Evolutionary conservation across 2,329 filamentous ascomycete genomes (phyloP).

Genomic region (Cercospora berteroae): DNA sequence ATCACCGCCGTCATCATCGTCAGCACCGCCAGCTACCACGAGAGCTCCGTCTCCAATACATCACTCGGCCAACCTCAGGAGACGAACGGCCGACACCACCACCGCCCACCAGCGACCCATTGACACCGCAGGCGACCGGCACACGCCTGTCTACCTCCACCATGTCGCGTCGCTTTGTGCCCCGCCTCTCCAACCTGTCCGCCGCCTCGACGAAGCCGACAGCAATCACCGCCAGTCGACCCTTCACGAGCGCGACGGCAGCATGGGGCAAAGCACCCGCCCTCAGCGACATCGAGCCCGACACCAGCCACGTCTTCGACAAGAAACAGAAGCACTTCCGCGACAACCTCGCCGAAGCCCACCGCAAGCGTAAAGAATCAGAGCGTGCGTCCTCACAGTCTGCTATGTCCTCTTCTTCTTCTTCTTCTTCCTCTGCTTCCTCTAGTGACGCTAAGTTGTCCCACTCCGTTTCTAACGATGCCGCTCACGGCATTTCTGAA

Average conservation of each 20-base stretch:
- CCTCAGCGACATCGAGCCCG: conserved; percentile 77
- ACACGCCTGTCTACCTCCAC: not conserved
- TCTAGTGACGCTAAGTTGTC: conserved; percentile 21
- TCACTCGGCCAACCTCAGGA: not conserved
- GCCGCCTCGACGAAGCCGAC: conserved; percentile 17
- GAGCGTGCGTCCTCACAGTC: conserved; percentile 60
- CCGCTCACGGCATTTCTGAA: conserved; percentile 7
- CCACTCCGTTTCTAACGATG: conserved; percentile 31
- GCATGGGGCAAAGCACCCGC: conserved; percentile 57
- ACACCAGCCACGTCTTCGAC: conserved; percentile 73
- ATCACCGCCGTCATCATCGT: not conserved
- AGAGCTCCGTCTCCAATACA: not conserved
- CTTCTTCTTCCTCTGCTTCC: conserved; percentile 43
- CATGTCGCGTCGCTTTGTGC: conserved; percentile 29
- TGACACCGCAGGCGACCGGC: not conserved
- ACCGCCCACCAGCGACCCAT: not conserved
- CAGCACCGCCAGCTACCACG: not conserved
- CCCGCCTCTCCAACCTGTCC: conserved; percentile 18
- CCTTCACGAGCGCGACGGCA: conserved; percentile 20
- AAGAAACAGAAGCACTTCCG: conserved; percentile 83
- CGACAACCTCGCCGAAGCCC: conserved; percentile 71
- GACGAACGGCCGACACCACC: not conserved
- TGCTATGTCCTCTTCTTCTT: conserved; percentile 37
- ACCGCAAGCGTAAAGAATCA: conserved; percentile 74
- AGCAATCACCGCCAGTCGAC: conserved; percentile 6